phyloP scores from a whole-genome alignment of 345 rosid species.

The Nephelium lappaceum region DNA sequence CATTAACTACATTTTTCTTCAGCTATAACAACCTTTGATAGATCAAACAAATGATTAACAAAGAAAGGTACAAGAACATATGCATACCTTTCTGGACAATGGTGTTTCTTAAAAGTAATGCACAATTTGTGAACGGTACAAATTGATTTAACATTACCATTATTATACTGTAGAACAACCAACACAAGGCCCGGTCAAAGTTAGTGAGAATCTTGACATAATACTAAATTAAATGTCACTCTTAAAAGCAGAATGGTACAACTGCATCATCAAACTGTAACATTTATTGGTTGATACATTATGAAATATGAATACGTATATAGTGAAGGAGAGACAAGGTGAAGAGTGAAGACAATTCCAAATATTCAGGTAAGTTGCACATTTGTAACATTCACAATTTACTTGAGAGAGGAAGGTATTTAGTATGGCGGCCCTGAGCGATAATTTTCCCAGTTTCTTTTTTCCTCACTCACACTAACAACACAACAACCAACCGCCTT shows the following conservation, averaged over 20 bases:
- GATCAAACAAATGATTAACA: not conserved
- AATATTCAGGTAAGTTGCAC: not conserved
- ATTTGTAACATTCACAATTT: conserved; percentile 45
- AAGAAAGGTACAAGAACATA: not conserved
- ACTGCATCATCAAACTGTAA: not conserved
- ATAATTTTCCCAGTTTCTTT: conserved; percentile 72
- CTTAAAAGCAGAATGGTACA: not conserved
- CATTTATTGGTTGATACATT: too few relatives aligned
- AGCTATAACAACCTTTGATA: too few relatives aligned
- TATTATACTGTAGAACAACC: not conserved
- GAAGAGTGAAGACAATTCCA: not conserved
- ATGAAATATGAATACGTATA: not conserved
- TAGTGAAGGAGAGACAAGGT: not conserved
- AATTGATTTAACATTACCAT: not conserved
- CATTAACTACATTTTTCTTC: too few relatives aligned
- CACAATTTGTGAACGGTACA: not conserved
- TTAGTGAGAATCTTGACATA: not conserved
- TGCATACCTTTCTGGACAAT: not conserved
- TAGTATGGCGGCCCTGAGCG: conserved; percentile 95
- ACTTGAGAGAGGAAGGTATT: conserved; percentile 57
- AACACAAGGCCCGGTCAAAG: not conserved
- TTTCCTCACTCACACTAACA: conserved; percentile 77
- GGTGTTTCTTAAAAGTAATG: not conserved
- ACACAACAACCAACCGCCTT: conserved; percentile 85
- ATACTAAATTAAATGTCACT: not conserved